A percentile compares a stretch with the other conserved stretches of the same genome.
Evolutionary conservation across 225 moss, liverwort and hornwort genomes (phyloP).

Genomic region (Climacium dendroides): DNA sequence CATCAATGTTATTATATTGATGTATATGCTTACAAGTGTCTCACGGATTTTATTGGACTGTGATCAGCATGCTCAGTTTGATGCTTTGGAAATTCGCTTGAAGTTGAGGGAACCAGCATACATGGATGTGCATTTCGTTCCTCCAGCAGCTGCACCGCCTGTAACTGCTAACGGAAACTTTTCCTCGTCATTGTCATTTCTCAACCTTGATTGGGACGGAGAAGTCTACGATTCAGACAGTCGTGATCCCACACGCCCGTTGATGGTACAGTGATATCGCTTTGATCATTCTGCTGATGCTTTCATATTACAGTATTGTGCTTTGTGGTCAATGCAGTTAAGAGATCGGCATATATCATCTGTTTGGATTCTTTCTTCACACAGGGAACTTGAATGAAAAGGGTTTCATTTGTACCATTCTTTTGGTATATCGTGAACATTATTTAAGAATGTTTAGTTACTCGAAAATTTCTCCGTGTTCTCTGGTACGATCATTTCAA

Average conservation of each 20-base stretch:
- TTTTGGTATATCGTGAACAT: neutral
- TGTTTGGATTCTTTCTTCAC: neutral
- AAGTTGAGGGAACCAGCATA: conserved; percentile 61
- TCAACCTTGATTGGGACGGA: conserved; percentile 74
- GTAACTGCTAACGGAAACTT: conserved; percentile 27
- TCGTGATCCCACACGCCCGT: conserved; percentile 38
- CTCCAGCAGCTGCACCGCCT: conserved; percentile 14
- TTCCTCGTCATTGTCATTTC: conserved; percentile 58
- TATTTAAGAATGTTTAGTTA: neutral
- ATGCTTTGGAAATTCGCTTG: conserved; percentile 72
- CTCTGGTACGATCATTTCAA: neutral
- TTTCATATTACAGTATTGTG: neutral
- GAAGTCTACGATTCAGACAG: conserved; percentile 56
- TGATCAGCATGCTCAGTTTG: conserved; percentile 80
- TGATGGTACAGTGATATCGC: conserved; percentile 18
- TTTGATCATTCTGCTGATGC: neutral
- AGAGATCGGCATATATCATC: neutral
- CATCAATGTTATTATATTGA: neutral
- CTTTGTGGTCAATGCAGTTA: neutral
- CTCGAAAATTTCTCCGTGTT: neutral
- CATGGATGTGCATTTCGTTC: conserved; percentile 48
- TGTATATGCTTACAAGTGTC: neutral
- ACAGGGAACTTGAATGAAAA: neutral
- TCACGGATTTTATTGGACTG: neutral
- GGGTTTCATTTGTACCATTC: neutral